These are phyloP conservation scores for Fusarium marasasianum DNA, from an alignment of 2,329 filamentous ascomycete species.

Conservation along the genomic window DNA sequence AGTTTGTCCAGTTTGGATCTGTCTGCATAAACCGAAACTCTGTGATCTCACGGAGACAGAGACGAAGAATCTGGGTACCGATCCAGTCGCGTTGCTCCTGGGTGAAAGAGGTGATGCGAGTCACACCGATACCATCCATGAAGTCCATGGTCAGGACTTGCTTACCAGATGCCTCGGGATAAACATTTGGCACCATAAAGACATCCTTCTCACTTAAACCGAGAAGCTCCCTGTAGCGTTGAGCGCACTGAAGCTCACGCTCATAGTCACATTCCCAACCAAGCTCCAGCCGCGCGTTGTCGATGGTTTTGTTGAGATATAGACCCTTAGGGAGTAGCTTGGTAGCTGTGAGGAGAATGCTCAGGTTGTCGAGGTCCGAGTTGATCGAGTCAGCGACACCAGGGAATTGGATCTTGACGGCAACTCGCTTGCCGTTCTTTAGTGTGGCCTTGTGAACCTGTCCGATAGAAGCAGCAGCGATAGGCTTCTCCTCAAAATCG, in stretches of 20 bases:
- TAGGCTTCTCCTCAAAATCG: slow-evolving; percentile 88
- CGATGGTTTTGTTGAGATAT: slow-evolving; percentile 96
- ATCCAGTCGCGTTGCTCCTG: slow-evolving; percentile 95
- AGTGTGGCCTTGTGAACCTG: slow-evolving; percentile 91
- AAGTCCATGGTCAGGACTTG: slow-evolving; percentile 94
- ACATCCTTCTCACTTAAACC: slow-evolving; percentile 65
- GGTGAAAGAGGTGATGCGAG: slow-evolving; percentile 77
- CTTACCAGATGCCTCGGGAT: slow-evolving; percentile 80
- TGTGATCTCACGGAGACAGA: slow-evolving; percentile 91
- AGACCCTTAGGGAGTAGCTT: slow-evolving; percentile 89
- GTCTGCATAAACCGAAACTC: slow-evolving; percentile 99
- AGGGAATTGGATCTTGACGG: slow-evolving; percentile 97
- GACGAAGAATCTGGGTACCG: slow-evolving; percentile 88
- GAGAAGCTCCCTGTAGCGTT: slow-evolving; percentile 81
- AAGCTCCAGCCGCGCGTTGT: slow-evolving; percentile 89
- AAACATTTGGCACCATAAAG: slow-evolving; percentile 83
- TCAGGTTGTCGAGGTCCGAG: slow-evolving; percentile 93
- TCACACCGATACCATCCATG: slow-evolving; percentile 87
- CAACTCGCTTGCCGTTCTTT: slow-evolving; percentile 78
- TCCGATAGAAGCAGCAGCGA: slow-evolving; percentile 95
- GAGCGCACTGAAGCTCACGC: slow-evolving; percentile 84
- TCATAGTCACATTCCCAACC: slow-evolving; percentile 97
- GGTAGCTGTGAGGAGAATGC: slow-evolving; percentile 88
- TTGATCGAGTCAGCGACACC: slow-evolving; percentile 96
- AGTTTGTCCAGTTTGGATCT: slow-evolving; percentile 99